Conservation (phyloP, 2,329 filamentous ascomycete species). For the Colletotrichum cordylinicola region DNA sequence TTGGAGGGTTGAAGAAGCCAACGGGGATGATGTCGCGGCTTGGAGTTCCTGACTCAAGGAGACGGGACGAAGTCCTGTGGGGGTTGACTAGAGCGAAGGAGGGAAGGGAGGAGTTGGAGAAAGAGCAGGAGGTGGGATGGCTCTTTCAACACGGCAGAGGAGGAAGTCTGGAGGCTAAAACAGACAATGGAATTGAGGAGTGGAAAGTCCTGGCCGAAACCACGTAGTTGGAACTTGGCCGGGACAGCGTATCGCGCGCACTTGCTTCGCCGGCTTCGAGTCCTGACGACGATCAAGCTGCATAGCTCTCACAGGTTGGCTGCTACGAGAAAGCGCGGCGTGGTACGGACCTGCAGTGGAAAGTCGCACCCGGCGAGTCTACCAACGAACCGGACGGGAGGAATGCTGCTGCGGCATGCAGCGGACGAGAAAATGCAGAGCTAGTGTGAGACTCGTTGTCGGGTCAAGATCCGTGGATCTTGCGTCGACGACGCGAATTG, state of each 20-base stretch:
- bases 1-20: constrained; percentile 1
- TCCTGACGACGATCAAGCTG: constrained; percentile 5
- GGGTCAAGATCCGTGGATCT: constrained; percentile 16
- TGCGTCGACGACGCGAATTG: constrained; percentile 8
- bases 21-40: constrained; percentile 12
- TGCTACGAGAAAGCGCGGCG: constrained; percentile 6
- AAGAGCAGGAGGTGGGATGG: background rate
- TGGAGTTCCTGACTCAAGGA: constrained; percentile 9
- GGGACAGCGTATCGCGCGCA: background rate
- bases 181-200: background rate
- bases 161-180: background rate
- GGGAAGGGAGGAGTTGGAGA: constrained; percentile 7
- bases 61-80: constrained; percentile 11
- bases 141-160: constrained; percentile 9
- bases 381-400: constrained; percentile 14
- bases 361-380: constrained; percentile 21
- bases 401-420: constrained; percentile 15
- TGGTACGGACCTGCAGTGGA: constrained; percentile 18
- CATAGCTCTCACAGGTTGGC: background rate
- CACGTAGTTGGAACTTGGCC: background rate
- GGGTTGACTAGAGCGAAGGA: constrained; percentile 17
- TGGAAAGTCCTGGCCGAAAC: constrained; percentile 6
- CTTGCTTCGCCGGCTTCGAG: background rate
- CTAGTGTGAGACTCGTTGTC: background rate
- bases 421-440: background rate